Evolutionary conservation across 371 early-diverging fungal genomes (phyloP).

Genomic region (Circinella minor): DNA sequence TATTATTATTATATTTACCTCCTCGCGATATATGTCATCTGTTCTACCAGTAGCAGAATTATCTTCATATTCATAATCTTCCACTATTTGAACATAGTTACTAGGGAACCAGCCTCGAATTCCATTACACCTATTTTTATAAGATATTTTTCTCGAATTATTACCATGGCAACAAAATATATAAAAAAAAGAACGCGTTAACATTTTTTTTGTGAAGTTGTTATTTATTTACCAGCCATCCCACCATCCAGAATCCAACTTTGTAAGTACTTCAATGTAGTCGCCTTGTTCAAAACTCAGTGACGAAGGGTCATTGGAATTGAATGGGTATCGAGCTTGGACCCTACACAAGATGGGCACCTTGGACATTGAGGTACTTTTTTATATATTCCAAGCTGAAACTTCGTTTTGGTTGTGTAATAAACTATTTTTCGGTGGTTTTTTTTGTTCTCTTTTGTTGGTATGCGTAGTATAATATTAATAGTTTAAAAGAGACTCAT

Average conservation of each 20-base stretch:
- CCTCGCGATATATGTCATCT: not conserved
- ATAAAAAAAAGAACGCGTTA: no score
- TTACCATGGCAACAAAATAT: not conserved
- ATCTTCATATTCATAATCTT: slow-evolving; percentile 37
- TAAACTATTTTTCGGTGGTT: not conserved
- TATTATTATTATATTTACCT: slow-evolving; percentile 8
- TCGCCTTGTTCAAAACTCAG: slow-evolving; percentile 79
- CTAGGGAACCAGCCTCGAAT: slow-evolving; percentile 89
- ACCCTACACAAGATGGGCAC: slow-evolving; percentile 43
- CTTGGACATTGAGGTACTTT: slow-evolving; percentile 17
- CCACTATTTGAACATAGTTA: slow-evolving; percentile 71
- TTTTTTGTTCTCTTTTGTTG: no score
- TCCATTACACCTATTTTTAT: slow-evolving; percentile 51
- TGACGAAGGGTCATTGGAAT: slow-evolving; percentile 70
- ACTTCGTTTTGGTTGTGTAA: no score
- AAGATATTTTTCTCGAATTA: no score
- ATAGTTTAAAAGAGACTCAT: no score
- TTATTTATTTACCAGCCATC: slow-evolving; percentile 61
- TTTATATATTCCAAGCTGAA: no score
- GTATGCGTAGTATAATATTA: no score
- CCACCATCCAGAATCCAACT: slow-evolving; percentile 94
- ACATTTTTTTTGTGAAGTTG: no score
- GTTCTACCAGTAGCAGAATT: slow-evolving; percentile 9
- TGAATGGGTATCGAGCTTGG: slow-evolving; percentile 82
- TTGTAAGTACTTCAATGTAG: slow-evolving; percentile 79